Conservation (phyloP, 2,329 filamentous ascomycete species). For the Metarhizium rileyi region DNA sequence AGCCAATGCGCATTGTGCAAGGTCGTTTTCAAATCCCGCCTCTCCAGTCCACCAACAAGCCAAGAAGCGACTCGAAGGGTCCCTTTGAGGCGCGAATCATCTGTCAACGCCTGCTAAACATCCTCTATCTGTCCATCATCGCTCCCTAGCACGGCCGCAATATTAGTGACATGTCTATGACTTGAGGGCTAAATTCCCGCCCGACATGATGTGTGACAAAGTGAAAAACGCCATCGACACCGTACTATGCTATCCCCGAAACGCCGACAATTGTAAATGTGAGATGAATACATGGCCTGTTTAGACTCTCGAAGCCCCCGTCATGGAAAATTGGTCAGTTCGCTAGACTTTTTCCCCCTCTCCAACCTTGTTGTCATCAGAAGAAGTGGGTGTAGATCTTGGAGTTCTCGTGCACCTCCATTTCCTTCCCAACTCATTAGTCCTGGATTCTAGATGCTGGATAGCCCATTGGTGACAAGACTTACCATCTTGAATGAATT, state of each 20-base stretch:
- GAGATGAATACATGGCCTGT: conserved; percentile 39
- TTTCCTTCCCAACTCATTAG: conserved; percentile 60
- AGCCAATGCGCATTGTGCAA: neutral
- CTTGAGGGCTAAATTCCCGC: conserved; percentile 24
- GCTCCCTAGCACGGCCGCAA: conserved; percentile 8
- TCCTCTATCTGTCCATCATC: conserved; percentile 2
- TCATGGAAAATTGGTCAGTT: conserved; percentile 19
- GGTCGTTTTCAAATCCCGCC: neutral
- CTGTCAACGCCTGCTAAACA: neutral
- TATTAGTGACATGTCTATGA: conserved; percentile 29
- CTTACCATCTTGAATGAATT: conserved; percentile 93
- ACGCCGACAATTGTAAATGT: conserved; percentile 39
- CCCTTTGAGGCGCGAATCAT: neutral
- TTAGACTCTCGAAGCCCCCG: conserved; percentile 13
- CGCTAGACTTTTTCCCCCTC: conserved; percentile 14
- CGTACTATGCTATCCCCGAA: conserved; percentile 49
- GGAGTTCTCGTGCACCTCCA: conserved; percentile 98
- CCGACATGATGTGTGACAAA: conserved; percentile 21
- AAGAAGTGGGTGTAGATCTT: conserved; percentile 99
- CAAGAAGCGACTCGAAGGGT: neutral
- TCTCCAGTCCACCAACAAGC: neutral
- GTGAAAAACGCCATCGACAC: conserved; percentile 44
- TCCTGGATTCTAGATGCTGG: neutral
- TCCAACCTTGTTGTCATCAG: conserved; percentile 45
- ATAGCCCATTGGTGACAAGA: neutral